Conservation (phyloP, 2,329 filamentous ascomycete species). For the Paraconiothyrium sp. region DNA sequence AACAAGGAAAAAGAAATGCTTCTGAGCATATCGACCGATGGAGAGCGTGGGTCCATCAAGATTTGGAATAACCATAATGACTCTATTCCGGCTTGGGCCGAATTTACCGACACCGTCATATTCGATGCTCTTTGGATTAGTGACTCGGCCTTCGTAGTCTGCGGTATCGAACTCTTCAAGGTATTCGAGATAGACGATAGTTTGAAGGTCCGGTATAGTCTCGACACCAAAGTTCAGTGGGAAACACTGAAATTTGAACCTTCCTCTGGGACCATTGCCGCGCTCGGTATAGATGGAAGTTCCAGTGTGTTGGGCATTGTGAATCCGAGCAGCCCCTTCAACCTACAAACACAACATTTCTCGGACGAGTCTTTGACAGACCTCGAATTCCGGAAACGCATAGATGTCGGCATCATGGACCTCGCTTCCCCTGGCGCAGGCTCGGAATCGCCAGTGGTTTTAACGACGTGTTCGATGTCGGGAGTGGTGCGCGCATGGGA, state of each 20-base stretch:
- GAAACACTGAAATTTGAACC: conserved; percentile 52
- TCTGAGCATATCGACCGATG: conserved; percentile 51
- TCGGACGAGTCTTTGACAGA: conserved; percentile 50
- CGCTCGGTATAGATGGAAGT: conserved; percentile 38
- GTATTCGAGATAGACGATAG: conserved; percentile 48
- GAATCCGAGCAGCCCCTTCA: conserved; percentile 42
- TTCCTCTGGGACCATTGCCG: conserved; percentile 52
- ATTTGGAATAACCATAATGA: conserved; percentile 49
- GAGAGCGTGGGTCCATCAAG: conserved; percentile 50
- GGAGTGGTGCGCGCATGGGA: conserved; percentile 55
- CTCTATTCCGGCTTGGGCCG: conserved; percentile 52
- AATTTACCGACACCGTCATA: conserved; percentile 53
- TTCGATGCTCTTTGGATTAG: conserved; percentile 57
- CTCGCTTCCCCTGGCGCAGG: conserved; percentile 14
- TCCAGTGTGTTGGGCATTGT: conserved; percentile 48
- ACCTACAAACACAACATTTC: conserved; percentile 44
- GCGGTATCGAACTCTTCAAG: conserved; percentile 52
- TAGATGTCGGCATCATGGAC: conserved; percentile 16
- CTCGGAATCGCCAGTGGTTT: conserved; percentile 36
- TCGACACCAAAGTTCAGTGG: conserved; percentile 46
- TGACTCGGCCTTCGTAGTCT: conserved; percentile 55
- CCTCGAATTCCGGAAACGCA: conserved; percentile 51
- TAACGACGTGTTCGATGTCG: conserved; percentile 54
- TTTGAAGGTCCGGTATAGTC: conserved; percentile 39
- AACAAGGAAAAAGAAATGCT: conserved; percentile 45